Base-by-base conservation (phyloP, 1,284 basidiomycete genomes). In the Rugosomyces carneus region DNA sequence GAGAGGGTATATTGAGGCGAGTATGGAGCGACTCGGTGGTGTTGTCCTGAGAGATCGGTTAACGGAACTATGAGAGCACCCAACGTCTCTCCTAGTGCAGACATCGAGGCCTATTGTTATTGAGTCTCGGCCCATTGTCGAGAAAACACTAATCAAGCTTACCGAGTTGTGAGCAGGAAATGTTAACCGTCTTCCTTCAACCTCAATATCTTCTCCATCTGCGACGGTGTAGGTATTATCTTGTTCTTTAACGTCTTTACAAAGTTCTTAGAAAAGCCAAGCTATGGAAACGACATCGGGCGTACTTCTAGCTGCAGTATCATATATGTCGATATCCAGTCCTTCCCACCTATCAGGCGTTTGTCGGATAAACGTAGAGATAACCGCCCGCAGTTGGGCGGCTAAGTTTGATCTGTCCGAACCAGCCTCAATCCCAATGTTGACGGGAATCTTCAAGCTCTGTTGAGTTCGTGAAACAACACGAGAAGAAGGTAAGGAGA, bases 1-100 rank as follows among this genome's bases (percentile, higher is more conserved):
- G 88, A 78, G 15, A 93, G 72, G 35, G 88, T 84, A 59, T 91
- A 89, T 38, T 80, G 80, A 4, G 82, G 75, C 9, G 90, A 75
- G 60, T 90, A 96, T 60, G 84, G 84, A 23, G 76, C 76, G 37
- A 84, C 73, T 26, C 80, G 76, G 48, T 80, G 77, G 39, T 73
- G 67, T 60, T 72, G 58, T 10, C 70, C 63, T 8, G 63, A 59
- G 23, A 68, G 61, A 3, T 70, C 62, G 9, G 73, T 60, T 35
- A 78, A 71, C 0, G 81, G 77, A 2, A 73, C 68, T 38, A 89
- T 60, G 5, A 84, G 66, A 26, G 61, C 59, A 18, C 67, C 60
- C 26, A 81, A 55, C 19, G 67, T 66, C 23, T 69, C 64, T 16
- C 65, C 64, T 24, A 82, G 48, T 42, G 47, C 41, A 7, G 48